Percentiles rank a stretch among this genome's conserved stretches.
Evolutionary conservation across 2,329 filamentous ascomycete genomes (phyloP).

Genomic region (Botrytis fabae): DNA sequence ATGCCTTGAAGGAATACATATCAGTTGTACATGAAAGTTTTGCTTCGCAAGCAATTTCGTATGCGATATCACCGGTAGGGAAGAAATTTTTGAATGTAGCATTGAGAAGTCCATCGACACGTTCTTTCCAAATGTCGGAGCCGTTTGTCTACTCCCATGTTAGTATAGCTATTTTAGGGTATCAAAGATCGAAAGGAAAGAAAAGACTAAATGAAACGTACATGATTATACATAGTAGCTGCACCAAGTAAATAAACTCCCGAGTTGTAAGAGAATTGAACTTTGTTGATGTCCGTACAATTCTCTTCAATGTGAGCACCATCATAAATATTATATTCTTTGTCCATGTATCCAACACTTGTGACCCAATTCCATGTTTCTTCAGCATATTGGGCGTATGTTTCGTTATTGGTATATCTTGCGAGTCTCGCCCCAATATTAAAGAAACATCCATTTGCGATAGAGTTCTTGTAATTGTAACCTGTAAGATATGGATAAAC

Average conservation of each 20-base stretch:
- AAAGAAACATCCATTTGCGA: conserved; percentile 69
- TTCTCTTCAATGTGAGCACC: conserved; percentile 49
- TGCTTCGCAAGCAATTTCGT: conserved; percentile 59
- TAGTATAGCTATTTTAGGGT: conserved; percentile 9
- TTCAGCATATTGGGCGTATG: conserved; percentile 75
- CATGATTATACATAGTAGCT: conserved; percentile 51
- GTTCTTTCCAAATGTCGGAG: conserved; percentile 42
- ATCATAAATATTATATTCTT: conserved; percentile 57
- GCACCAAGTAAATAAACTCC: conserved; percentile 62
- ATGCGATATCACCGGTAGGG: conserved; percentile 53
- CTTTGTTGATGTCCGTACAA: conserved; percentile 55
- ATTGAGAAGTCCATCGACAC: conserved; percentile 42
- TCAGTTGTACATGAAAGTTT: conserved; percentile 59
- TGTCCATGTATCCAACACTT: conserved; percentile 58
- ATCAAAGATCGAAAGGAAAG: conserved; percentile 50
- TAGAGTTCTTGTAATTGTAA: conserved; percentile 65
- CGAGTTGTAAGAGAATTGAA: conserved; percentile 70
- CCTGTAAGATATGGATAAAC: conserved; percentile 63
- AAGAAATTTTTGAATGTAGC: conserved; percentile 43
- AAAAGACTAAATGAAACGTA: conserved; percentile 44
- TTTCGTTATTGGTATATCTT: conserved; percentile 74
- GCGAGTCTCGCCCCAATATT: conserved; percentile 70
- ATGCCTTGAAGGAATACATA: conserved; percentile 66
- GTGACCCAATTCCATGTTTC: conserved; percentile 68
- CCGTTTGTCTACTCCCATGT: conserved; percentile 40